Percentiles rank a stretch among this genome's conserved stretches.
phyloP scores from a whole-genome alignment of 805 yeast species.

The Wickerhamomyces subpelliculosus region DNA sequence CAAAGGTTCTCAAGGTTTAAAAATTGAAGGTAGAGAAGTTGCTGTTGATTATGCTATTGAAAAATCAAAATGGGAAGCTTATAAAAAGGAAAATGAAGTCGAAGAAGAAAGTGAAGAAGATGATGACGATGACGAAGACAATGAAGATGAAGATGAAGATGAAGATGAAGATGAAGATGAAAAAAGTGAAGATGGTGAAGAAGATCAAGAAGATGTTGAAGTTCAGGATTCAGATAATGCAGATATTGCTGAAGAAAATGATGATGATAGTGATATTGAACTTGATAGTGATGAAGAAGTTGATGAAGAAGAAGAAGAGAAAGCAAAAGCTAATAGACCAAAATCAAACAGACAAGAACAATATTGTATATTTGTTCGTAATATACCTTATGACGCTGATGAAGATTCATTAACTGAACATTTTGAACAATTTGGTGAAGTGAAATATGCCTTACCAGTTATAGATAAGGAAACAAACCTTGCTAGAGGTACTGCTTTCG shows the following conservation, averaged over 20 bases:
- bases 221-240: constrained; percentile 22
- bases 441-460: constrained; percentile 91
- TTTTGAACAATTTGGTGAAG: constrained; percentile 75
- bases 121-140: constrained; percentile 34
- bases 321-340: constrained; percentile 28
- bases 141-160: constrained; percentile 25
- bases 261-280: constrained; percentile 27
- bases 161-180: constrained; percentile 27
- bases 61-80: constrained; percentile 73
- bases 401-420: constrained; percentile 71
- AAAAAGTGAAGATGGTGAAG: constrained; percentile 21
- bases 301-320: constrained; percentile 25
- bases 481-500: constrained; percentile 93
- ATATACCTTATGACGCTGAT: constrained; percentile 92
- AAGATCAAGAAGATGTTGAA: constrained; percentile 21
- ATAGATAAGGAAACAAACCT: constrained; percentile 77
- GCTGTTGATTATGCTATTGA: constrained; percentile 93
- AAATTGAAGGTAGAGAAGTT: constrained; percentile 84
- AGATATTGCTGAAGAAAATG: constrained; percentile 20
- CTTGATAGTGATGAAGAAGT: constrained; percentile 26
- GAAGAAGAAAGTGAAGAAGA: constrained; percentile 31
- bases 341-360: constrained; percentile 58
- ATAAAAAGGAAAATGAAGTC: constrained; percentile 38
- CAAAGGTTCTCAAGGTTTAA: constrained; percentile 63
- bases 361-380: constrained; percentile 78